Evolutionary conservation across 129 eudicot species (phyloP), one percentile per base, ranked within the genome.

Genomic region (Lonicera japonica): DNA sequence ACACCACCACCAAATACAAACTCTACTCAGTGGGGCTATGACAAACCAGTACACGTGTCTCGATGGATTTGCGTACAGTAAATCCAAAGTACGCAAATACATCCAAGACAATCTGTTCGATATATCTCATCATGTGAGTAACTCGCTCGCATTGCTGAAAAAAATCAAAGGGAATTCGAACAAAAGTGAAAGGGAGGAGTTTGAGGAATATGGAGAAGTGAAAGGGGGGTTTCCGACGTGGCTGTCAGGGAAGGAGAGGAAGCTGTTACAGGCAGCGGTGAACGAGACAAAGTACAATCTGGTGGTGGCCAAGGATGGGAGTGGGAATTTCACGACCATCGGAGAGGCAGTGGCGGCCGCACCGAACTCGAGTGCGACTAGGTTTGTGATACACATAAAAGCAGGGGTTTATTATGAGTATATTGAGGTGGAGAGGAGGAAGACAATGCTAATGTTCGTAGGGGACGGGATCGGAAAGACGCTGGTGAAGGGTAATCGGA

Each of bases 381-480:
- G 98, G 50, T 91, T 87, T 39, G 95, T 91, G 72, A 91, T 91
- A 21, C 67, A 91, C 64, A 85, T 91, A 12, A 91, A 91, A 69
- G 69, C 75, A 0, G 97, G 97, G 14, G 94, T 90, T 24, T 91
- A 91, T 70, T 91, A 66, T 40, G 97, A 91, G 79, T 81, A 91
- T 29, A 53, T 91, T 57, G 97, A 91, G 50, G 82, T 91, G 73
- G 85, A 7, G 18, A 86, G 73, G 36, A 84, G 66, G 57, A 79
- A 91, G 75, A 73, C 6, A 0, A 87, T 68, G 21, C 29, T 91
- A 21, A 91, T 87, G 97, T 75, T 91, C 21, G 57, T 91, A 4
- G 97, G 97, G n/a, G 97, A 91, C 25, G 97, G 97, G 17, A 91
- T 91, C 41, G 97, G 95, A 2, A 84, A 91, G 67, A 91, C 97